These are phyloP conservation scores for Thamnidium elegans DNA, from an alignment of 192 early-diverging fungal species.

Conservation along the genomic window DNA sequence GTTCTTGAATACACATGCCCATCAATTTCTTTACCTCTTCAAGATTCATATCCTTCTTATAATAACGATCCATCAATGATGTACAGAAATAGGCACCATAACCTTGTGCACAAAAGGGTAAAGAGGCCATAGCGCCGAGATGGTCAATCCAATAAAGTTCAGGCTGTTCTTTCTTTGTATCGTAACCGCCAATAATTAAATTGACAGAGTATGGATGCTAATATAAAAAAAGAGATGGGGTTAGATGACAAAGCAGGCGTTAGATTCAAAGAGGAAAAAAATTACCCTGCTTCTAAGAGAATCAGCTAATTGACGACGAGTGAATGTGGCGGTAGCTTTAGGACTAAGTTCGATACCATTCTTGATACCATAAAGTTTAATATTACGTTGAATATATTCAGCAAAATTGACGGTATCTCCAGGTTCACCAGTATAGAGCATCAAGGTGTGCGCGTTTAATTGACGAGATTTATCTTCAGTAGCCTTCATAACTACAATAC, in stretches of 20 bases:
- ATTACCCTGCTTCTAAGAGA: slow-evolving; percentile 76
- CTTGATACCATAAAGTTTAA: slow-evolving; percentile 84
- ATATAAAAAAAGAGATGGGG: not conserved
- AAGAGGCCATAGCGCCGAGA: slow-evolving; percentile 69
- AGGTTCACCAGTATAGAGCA: slow-evolving; percentile 86
- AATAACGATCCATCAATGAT: slow-evolving; percentile 92
- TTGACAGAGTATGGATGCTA: slow-evolving; percentile 89
- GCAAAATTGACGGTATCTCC: slow-evolving; percentile 93
- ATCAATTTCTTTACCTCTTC: slow-evolving; percentile 85
- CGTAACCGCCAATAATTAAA: slow-evolving; percentile 83
- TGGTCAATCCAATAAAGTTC: slow-evolving; percentile 94
- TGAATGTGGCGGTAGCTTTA: slow-evolving; percentile 76
- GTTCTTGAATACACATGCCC: slow-evolving; percentile 78
- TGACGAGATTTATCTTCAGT: slow-evolving; percentile 89
- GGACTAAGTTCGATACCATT: slow-evolving; percentile 82
- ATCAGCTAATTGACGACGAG: slow-evolving; percentile 82
- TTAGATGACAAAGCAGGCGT: not conserved
- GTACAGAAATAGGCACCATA: slow-evolving; percentile 88
- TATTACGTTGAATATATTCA: slow-evolving; percentile 93
- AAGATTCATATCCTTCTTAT: slow-evolving; percentile 72
- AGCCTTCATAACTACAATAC: slow-evolving; percentile 90
- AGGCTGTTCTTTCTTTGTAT: slow-evolving; percentile 67
- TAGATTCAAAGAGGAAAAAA: not conserved
- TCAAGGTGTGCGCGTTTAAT: slow-evolving; percentile 76
- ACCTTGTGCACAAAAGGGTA: slow-evolving; percentile 89